These are phyloP conservation scores for Claviceps fusiformis DNA, from an alignment of 2,329 filamentous ascomycete species.

Conservation along the genomic window DNA sequence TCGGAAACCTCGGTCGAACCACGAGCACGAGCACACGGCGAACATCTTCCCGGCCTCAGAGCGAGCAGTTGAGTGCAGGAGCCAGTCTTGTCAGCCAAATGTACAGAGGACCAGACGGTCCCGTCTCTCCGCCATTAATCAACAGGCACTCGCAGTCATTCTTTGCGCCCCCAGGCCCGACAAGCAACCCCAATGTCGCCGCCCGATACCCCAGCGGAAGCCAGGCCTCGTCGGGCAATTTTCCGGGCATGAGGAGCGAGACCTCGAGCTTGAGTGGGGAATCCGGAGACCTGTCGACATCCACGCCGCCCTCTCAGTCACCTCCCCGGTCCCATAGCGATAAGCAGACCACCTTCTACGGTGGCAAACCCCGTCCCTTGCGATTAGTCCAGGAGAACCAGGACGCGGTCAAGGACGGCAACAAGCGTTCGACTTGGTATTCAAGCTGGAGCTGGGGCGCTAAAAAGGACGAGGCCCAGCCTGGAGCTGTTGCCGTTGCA, in stretches of 20 bases:
- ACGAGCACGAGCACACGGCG: slow-evolving; percentile 42
- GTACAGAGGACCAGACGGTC: slow-evolving; percentile 62
- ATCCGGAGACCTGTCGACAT: slow-evolving; percentile 36
- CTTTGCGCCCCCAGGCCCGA: slow-evolving; percentile 38
- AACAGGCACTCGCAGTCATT: slow-evolving; percentile 51
- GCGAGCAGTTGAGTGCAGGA: slow-evolving; percentile 48
- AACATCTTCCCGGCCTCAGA: slow-evolving; percentile 37
- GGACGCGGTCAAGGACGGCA: slow-evolving; percentile 33
- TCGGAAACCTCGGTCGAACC: slow-evolving; percentile 42
- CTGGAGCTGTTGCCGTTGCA: background rate
- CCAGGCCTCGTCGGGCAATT: slow-evolving; percentile 44
- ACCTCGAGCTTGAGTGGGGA: slow-evolving; percentile 55
- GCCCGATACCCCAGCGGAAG: slow-evolving; percentile 38
- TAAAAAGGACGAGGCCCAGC: slow-evolving; percentile 34
- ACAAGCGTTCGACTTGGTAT: slow-evolving; percentile 52
- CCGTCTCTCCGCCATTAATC: slow-evolving; percentile 44
- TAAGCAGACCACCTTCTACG: slow-evolving; percentile 44
- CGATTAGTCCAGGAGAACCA: slow-evolving; percentile 72
- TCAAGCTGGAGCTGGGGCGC: slow-evolving; percentile 41
- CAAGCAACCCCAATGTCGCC: slow-evolving; percentile 36
- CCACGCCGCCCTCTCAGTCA: slow-evolving; percentile 36
- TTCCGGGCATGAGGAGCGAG: slow-evolving; percentile 57
- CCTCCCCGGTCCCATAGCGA: slow-evolving; percentile 38
- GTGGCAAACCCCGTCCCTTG: slow-evolving; percentile 68
- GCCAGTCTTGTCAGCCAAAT: slow-evolving; percentile 76